Conservation (phyloP, 2,329 filamentous ascomycete genomes). For the Fusarium sp. region DNA sequence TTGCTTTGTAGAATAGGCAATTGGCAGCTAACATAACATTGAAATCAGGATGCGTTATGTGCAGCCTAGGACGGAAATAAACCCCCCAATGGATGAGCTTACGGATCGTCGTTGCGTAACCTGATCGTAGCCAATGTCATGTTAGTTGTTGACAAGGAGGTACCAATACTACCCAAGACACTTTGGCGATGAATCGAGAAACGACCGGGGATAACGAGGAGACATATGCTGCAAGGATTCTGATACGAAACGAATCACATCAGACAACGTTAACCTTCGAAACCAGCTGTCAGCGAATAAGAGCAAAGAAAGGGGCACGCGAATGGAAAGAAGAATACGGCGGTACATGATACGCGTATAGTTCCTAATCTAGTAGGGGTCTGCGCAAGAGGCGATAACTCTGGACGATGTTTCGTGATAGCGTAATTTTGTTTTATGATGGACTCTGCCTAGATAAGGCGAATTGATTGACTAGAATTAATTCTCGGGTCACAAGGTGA, state of each 20-base stretch:
- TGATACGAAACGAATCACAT: neutral
- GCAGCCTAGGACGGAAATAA: neutral
- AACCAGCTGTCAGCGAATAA: constrained; percentile 10
- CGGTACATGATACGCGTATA: constrained; percentile 23
- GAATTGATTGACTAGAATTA: neutral
- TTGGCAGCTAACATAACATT: neutral
- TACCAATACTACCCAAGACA: neutral
- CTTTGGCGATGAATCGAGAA: neutral
- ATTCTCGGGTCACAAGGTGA: neutral
- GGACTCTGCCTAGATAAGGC: neutral
- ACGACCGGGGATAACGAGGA: neutral
- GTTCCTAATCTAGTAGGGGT: neutral
- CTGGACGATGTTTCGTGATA: neutral
- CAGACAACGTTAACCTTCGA: neutral
- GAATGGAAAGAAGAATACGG: neutral
- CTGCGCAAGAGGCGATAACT: neutral
- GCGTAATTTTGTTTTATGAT: neutral
- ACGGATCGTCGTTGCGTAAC: neutral
- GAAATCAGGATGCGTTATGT: neutral
- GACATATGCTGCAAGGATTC: neutral
- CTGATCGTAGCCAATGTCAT: neutral
- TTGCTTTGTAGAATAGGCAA: neutral
- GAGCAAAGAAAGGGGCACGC: neutral
- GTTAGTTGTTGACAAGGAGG: neutral
- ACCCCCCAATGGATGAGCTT: neutral